Evolutionary conservation across 306 rosid species (phyloP).

Genomic region (Sechiopsis laciniata): DNA sequence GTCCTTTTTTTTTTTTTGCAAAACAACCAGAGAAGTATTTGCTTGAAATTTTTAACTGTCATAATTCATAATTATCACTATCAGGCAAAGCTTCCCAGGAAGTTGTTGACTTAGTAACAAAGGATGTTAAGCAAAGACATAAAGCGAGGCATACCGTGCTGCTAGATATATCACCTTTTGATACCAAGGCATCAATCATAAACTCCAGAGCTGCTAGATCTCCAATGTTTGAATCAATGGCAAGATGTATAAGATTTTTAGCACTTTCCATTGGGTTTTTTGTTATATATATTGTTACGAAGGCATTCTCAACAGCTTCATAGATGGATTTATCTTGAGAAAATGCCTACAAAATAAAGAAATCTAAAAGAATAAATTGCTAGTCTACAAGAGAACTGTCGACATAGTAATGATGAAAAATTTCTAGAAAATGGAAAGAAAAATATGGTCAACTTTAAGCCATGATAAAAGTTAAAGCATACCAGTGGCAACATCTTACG

Average conservation of each 20-base stretch:
- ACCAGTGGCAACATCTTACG: conserved; percentile 93
- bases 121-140: conserved; percentile 17
- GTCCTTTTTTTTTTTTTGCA: not conserved
- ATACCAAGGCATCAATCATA: conserved; percentile 67
- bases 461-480: conserved; percentile 18
- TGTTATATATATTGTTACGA: conserved; percentile 65
- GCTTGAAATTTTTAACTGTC: not conserved
- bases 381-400: conserved; percentile 9
- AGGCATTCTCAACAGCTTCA: conserved; percentile 95
- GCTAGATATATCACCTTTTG: conserved; percentile 81
- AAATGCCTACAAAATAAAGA: conserved; percentile 52
- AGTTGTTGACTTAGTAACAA: not conserved
- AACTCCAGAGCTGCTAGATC: conserved; percentile 92
- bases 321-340: conserved; percentile 92
- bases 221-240: conserved; percentile 77
- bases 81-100: not conserved
- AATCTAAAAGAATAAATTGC: conserved; percentile 18
- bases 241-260: conserved; percentile 66
- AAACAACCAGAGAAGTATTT: not conserved
- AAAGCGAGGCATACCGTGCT: conserved; percentile 56
- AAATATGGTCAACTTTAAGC: not conserved
- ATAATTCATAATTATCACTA: not conserved
- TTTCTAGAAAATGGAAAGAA: not conserved
- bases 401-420: not conserved
- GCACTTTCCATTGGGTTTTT: conserved; percentile 77